These are phyloP conservation scores for Phytopythium delawarense DNA, from an alignment of 352 stramenopile genomes.

Conservation along the genomic window DNA sequence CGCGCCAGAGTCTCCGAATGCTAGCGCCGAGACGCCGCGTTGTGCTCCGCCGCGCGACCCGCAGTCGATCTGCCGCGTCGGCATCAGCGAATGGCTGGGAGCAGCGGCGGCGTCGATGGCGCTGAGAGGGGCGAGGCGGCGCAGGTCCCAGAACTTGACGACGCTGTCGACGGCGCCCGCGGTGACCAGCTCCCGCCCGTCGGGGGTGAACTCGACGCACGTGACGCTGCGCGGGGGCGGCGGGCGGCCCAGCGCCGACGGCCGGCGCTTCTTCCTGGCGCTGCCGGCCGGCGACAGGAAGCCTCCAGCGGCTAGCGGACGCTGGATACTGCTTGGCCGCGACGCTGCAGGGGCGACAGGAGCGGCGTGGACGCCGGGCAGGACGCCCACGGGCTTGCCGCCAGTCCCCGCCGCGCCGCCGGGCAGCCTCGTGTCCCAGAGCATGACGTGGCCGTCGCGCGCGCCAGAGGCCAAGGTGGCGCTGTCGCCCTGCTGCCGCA, in stretches of 20 bases:
- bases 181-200: conserved; percentile 42
- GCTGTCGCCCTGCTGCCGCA: conserved; percentile 34
- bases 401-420: background rate
- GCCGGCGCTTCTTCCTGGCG: conserved; percentile 19
- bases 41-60: conserved; percentile 24
- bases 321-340: background rate
- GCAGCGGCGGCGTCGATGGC: background rate
- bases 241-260: conserved; percentile 6
- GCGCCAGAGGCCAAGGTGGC: conserved; percentile 52
- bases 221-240: conserved; percentile 51
- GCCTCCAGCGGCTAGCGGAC: conserved; percentile 3
- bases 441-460: conserved; percentile 53
- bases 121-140: conserved; percentile 20
- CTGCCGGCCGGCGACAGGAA: conserved; percentile 31
- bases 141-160: conserved; percentile 72
- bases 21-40: conserved; percentile 57
- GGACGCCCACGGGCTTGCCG: conserved; percentile 19
- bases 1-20: conserved; percentile 23
- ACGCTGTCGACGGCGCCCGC: conserved; percentile 53
- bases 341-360: conserved; percentile 10
- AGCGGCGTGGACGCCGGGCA: conserved; percentile 37
- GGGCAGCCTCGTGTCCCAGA: conserved; percentile 45
- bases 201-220: conserved; percentile 55
- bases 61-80: conserved; percentile 39
- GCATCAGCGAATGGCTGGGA: conserved; percentile 1